These are phyloP conservation scores for Carpinus fangiana DNA, from an alignment of 306 rosid species.

Conservation along the genomic window DNA sequence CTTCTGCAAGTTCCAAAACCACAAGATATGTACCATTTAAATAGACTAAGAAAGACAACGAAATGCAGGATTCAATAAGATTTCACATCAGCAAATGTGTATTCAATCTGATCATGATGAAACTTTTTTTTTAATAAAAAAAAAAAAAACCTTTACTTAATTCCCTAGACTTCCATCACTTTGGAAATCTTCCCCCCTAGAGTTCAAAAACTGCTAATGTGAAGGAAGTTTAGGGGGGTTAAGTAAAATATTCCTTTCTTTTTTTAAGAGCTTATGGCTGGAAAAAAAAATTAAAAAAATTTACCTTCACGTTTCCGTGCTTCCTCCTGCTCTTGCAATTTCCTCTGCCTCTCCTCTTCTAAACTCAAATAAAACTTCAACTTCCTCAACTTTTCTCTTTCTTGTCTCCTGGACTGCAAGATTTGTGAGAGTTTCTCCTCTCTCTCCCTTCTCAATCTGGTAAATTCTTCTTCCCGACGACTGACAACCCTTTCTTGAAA, in stretches of 20 bases:
- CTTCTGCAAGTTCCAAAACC: conserved; percentile 52
- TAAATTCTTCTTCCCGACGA: conserved; percentile 67
- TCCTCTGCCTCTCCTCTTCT: conserved; percentile 78
- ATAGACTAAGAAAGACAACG: neutral
- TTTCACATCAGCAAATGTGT: neutral
- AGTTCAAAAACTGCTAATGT: too few relatives aligned
- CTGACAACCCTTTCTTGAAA: conserved; percentile 64
- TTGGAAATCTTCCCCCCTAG: too few relatives aligned
- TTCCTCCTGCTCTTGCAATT: conserved; percentile 79
- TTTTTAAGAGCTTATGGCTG: neutral
- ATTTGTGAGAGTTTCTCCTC: conserved; percentile 68
- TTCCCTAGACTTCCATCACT: too few relatives aligned
- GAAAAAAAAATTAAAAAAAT: neutral
- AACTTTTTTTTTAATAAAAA: too few relatives aligned
- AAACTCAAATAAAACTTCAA: conserved; percentile 62
- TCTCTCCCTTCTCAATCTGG: conserved; percentile 62
- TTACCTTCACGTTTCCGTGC: conserved; percentile 78
- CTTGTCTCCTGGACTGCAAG: conserved; percentile 62
- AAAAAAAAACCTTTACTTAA: too few relatives aligned
- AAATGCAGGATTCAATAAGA: neutral
- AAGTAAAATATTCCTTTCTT: neutral
- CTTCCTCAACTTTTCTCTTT: conserved; percentile 75
- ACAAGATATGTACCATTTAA: neutral
- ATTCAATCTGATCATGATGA: neutral
- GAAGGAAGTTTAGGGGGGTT: too few relatives aligned